Evolutionary conservation across 140 eudicot species (phyloP).

Genomic region (Ambrosia hybrid): DNA sequence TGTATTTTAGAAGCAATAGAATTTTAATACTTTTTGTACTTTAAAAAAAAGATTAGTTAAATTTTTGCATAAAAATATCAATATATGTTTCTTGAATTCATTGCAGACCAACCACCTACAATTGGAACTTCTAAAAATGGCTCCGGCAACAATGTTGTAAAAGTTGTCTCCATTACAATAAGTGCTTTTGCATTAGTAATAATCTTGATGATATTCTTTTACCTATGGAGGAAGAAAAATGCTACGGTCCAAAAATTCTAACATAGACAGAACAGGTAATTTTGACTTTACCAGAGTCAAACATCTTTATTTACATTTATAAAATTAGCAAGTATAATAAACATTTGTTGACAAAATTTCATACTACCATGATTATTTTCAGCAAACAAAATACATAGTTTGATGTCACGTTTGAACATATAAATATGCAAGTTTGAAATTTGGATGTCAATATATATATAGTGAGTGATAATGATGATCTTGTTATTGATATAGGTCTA

Average conservation of each 20-base stretch:
- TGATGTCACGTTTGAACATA: neutral
- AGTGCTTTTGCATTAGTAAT: slow-evolving; percentile 26
- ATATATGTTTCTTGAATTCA: neutral
- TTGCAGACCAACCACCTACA: slow-evolving; percentile 28
- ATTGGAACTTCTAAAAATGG: slow-evolving; percentile 24
- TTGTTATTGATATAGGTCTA: slow-evolving; percentile 23
- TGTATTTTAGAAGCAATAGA: neutral
- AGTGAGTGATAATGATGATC: neutral
- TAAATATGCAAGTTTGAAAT: neutral
- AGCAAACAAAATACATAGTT: neutral
- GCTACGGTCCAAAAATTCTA: slow-evolving; percentile 13
- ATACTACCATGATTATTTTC: neutral
- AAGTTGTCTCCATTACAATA: slow-evolving; percentile 25
- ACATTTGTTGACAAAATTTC: neutral
- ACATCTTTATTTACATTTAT: neutral
- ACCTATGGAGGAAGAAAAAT: slow-evolving; percentile 38
- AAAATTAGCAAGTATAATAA: neutral
- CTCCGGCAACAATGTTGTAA: slow-evolving; percentile 31
- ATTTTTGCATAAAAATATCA: neutral
- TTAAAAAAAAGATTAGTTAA: neutral
- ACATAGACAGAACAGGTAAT: slow-evolving; percentile 31
- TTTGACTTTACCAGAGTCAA: slow-evolving; percentile 7
- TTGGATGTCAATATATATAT: neutral
- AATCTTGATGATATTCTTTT: slow-evolving; percentile 23
- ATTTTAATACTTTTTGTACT: neutral